Base-by-base conservation (phyloP, 2,329 filamentous ascomycete species). In the Didymella sp. region DNA sequence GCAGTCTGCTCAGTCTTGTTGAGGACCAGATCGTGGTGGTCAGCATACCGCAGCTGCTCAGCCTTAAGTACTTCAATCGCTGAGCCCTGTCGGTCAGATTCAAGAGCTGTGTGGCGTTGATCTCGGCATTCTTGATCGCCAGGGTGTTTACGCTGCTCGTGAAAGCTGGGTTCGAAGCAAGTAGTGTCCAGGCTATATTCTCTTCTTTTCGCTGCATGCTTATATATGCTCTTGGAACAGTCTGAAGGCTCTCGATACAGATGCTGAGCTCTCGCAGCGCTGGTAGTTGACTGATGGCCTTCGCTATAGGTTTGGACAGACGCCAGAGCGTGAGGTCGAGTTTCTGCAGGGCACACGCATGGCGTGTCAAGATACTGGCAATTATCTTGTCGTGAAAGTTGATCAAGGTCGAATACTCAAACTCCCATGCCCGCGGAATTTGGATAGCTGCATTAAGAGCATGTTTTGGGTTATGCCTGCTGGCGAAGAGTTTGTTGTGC, bases 401-500 rank as follows among this genome's bases (percentile, higher is more conserved):
- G 12, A 70, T 50, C 2, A 74, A 60, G 2, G 64, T 69, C 7
- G 22, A 17, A 46, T 65, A 65, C 37, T 61, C 54, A 43, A 67
- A 68, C 0, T n/a, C 41, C 21, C 61, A 52, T 1, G 66, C 66
- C 13, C 66, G 59, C n/a, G 61, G 66, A 31, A 73, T 70, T 3
- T 62, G 40, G 11, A 71, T 57, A 2, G 61, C 58, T 2, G 35
- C 24, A 17, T 33, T 15, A 2, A 47, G 43, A 12, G 17, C 8
- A 13, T 54, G 30, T 13, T 33, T 38, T 6, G 67, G 59, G 27
- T 56, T 59, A 24, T 67, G 17, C 12, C 12, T 28, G n/a, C 37
- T 13, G 22, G 59, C 55, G 21, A 41, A 40, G 77, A 91, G 35
- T 13, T 53, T 50, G 31, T 45, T 30, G 82, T 89, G 27, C 82